Base-by-base conservation (phyloP, 345 rosid genomes). In the Luvunga scandens region DNA sequence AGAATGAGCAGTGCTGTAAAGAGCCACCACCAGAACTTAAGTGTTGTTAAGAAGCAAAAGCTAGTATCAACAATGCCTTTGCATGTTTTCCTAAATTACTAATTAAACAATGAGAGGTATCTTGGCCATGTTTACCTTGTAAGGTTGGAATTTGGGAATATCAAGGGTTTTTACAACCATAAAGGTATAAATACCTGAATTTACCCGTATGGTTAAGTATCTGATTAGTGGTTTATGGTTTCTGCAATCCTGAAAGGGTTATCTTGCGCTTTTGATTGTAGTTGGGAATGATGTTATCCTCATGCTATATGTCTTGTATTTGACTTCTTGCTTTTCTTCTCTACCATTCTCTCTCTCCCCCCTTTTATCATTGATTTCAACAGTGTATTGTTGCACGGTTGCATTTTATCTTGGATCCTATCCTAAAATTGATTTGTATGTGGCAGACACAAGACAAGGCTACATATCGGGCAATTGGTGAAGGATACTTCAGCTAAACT, bases 401-500 rank as follows among this genome's bases (percentile, higher is more conserved):
- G 61, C 21, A 2, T 75, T 63, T 21, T 25, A 73, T 42, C 42
- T 61, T 18, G 14, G 2, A 28, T 9, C 45, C 57, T 48, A 34
- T 30, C 14, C 8, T 64, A 66, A n/a, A 30, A 31, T 53, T 86
- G 79, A 45, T 28, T 76, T 81, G 60, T 78, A 30, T 79, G 78
- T 74, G 64, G 80, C 84, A 96, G 99, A 86, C 98, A 86, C 80
- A 92, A 91, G 87, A 92, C 95, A 55, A 89, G 97, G 81, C 79
- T 90, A 21, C 91, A 91, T 86, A 94, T 94, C 27, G 94, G 95
- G 79, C 90, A 91, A 75, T 61, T 96, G 64, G 99, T 96, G 85
- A 96, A 94, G 87, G 97, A 96, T 74, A 94, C 99, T 71, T 88
- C 97, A n/a, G 91, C 95, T 72, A 96, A 86, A 83, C 95, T 96